Evolutionary conservation across 495 filamentous ascomycete genomes (phyloP).

Genomic region (Pyrenula aspistea): DNA sequence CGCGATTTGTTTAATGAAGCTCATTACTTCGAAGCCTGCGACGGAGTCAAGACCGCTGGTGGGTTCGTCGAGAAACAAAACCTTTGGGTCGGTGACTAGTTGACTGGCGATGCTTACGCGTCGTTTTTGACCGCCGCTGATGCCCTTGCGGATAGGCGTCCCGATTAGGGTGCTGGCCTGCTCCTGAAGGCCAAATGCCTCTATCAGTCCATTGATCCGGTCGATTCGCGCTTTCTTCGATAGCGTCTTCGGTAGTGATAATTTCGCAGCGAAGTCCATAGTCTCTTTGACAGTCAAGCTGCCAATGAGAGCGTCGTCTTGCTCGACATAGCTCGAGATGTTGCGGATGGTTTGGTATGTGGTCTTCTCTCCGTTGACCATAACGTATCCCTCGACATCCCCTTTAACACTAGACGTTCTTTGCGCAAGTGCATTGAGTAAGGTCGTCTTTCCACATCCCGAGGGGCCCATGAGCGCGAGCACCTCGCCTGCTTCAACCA

Average conservation of each 20-base stretch:
- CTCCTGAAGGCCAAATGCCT: constrained; percentile 47
- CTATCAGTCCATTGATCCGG: constrained; percentile 42
- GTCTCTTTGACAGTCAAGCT: constrained; percentile 69
- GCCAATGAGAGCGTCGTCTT: constrained; percentile 73
- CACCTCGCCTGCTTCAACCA: constrained; percentile 50
- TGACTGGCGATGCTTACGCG: constrained; percentile 67
- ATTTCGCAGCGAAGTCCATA: constrained; percentile 51
- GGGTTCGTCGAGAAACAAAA: constrained; percentile 74
- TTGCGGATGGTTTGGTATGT: constrained; percentile 21
- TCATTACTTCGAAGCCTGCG: constrained; percentile 56
- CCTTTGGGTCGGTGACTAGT: constrained; percentile 65
- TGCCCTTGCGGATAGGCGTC: constrained; percentile 66
- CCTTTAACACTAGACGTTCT: constrained; percentile 35
- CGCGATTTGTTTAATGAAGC: constrained; percentile 49
- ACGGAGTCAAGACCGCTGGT: constrained; percentile 68
- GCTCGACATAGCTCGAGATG: constrained; percentile 66
- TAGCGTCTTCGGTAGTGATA: constrained; percentile 38
- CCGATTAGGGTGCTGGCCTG: constrained; percentile 61
- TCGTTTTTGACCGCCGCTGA: constrained; percentile 71
- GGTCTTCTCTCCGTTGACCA: constrained; percentile 42
- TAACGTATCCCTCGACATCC: constrained; percentile 32
- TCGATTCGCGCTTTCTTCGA: constrained; percentile 35
- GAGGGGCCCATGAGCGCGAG: constrained; percentile 68
- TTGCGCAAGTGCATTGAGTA: constrained; percentile 62
- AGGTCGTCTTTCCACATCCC: constrained; percentile 66